Percentiles rank a stretch among this genome's conserved stretches.
These are phyloP conservation scores for Penicillium sp. DNA, from an alignment of 2,329 filamentous ascomycete species.

Conservation along the genomic window DNA sequence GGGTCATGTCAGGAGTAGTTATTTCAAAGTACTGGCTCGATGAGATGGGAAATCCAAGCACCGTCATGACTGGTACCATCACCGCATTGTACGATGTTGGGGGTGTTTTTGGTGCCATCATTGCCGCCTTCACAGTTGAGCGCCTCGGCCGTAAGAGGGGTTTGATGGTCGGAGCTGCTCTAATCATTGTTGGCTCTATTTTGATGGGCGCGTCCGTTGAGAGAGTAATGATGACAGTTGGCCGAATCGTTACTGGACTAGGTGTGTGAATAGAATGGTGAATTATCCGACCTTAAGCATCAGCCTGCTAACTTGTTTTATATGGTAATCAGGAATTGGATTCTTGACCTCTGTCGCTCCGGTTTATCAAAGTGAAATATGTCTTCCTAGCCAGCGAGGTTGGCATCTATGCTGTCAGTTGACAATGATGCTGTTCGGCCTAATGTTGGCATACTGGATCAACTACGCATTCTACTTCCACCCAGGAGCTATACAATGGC, in stretches of 20 bases:
- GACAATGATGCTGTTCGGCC: conserved; percentile 29
- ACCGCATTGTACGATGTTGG: conserved; percentile 37
- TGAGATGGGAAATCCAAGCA: conserved; percentile 30
- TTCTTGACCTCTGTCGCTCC: conserved; percentile 31
- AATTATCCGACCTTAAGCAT: not conserved
- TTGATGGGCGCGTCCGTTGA: conserved; percentile 27
- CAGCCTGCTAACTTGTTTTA: not conserved
- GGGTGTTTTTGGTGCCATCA: conserved; percentile 32
- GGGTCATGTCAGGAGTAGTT: conserved; percentile 35
- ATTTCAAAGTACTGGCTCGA: conserved; percentile 31
- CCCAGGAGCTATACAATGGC: conserved; percentile 31
- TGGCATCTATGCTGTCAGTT: conserved; percentile 34
- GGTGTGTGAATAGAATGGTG: conserved; percentile 13
- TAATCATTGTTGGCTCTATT: conserved; percentile 29
- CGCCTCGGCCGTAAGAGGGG: conserved; percentile 33
- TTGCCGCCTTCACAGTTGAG: conserved; percentile 31
- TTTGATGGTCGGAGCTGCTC: conserved; percentile 25
- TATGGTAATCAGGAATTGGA: conserved; percentile 19
- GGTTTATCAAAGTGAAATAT: conserved; percentile 36
- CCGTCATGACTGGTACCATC: conserved; percentile 34
- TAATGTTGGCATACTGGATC: conserved; percentile 27
- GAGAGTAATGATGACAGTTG: conserved; percentile 29
- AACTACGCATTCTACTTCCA: conserved; percentile 34
- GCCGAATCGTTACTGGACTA: conserved; percentile 31
- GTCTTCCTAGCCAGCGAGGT: conserved; percentile 30